These are phyloP conservation scores for Spergularia marina DNA, from an alignment of 148 eudicot genomes.

Conservation along the genomic window DNA sequence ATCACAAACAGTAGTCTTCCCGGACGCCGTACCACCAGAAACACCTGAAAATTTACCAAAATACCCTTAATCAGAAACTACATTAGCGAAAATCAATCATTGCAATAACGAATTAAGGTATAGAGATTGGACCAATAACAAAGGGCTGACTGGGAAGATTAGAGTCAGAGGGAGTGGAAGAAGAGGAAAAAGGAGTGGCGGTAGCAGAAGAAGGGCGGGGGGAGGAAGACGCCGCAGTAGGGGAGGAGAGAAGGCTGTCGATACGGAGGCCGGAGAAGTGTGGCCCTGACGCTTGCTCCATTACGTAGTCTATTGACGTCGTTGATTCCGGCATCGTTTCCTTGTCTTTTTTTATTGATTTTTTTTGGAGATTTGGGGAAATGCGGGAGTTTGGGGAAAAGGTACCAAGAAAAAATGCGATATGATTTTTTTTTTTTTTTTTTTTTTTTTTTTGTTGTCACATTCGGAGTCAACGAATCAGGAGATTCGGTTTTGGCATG, in stretches of 20 bases:
- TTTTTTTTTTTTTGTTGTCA: too few species aligned
- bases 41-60: slow-evolving; percentile 55
- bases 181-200: slow-evolving; percentile 21
- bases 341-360: neutral
- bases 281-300: slow-evolving; percentile 92
- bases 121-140: slow-evolving; percentile 59
- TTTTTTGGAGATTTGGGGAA: neutral
- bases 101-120: neutral
- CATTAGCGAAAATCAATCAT: neutral
- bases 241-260: slow-evolving; percentile 45
- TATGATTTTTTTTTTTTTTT: too few species aligned
- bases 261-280: slow-evolving; percentile 92
- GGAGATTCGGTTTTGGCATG: too few species aligned
- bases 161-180: slow-evolving; percentile 31
- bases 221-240: slow-evolving; percentile 43
- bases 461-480: too few species aligned
- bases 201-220: slow-evolving; percentile 31
- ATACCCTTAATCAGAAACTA: neutral
- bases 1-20: slow-evolving; percentile 91
- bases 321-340: slow-evolving; percentile 52
- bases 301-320: slow-evolving; percentile 60
- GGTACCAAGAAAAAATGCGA: too few species aligned
- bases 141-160: slow-evolving; percentile 54
- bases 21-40: slow-evolving; percentile 97
- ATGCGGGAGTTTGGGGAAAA: neutral